Conservation (phyloP, 768 basidiomycete species). For the Lactifluus volemus region DNA sequence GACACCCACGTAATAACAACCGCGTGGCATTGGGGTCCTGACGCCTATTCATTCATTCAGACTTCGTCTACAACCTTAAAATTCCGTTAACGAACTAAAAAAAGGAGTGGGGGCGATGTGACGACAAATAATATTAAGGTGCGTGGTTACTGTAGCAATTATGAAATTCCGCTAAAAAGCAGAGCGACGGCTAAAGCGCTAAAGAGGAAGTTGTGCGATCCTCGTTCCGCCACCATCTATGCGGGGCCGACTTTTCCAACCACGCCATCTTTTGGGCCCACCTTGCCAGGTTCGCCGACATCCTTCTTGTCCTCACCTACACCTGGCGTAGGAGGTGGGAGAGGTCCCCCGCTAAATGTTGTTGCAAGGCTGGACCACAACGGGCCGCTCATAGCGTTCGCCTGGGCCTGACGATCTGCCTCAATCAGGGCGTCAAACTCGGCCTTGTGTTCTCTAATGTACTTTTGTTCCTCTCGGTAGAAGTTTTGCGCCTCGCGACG, state of each 20-base stretch:
- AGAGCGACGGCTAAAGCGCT: background rate
- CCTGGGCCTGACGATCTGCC: constrained; percentile 42
- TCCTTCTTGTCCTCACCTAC: background rate
- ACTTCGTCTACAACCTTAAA: no score
- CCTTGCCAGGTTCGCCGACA: background rate
- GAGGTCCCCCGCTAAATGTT: constrained; percentile 14
- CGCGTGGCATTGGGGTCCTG: no score
- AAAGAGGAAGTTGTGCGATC: background rate
- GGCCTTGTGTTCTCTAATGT: constrained; percentile 41
- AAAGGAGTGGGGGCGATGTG: background rate
- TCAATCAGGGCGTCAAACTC: constrained; percentile 43
- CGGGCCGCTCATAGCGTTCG: constrained; percentile 39
- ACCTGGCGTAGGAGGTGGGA: background rate
- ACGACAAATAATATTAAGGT: constrained; percentile 5
- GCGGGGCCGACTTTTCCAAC: background rate
- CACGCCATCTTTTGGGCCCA: background rate
- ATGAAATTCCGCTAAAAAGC: background rate
- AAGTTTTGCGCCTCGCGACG: constrained; percentile 41
- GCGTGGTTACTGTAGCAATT: background rate
- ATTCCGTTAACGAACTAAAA: no score
- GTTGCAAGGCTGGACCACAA: constrained; percentile 22
- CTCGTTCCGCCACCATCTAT: background rate
- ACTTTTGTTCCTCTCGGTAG: constrained; percentile 46
- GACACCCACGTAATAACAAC: background rate
- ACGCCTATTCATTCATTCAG: no score